Evolutionary conservation across 2,329 filamentous ascomycete species (phyloP), one percentile per base, ranked within the genome.

Genomic region (Leptodontidium sp.): DNA sequence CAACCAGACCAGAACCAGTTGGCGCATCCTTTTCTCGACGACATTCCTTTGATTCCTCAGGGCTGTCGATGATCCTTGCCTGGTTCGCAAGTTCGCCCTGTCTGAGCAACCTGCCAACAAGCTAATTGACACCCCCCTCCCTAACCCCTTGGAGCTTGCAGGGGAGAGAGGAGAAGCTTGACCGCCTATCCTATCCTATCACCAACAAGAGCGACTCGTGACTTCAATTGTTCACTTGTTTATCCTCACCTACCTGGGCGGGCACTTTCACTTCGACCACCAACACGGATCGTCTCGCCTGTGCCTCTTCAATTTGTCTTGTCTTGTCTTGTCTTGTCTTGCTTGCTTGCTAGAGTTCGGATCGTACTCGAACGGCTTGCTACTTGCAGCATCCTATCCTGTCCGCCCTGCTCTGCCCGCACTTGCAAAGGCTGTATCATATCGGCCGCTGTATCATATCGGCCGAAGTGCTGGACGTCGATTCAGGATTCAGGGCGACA

Each of bases 11-110:
- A 38, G 55, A 45, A 3, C 43, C 12, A 45, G 43, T 14, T 17
- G 15, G 45, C 11, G 35, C 9, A 43, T 21, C 35, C n/a, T 32
- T 57, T 57, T 38, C 29, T 58, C n/a, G 35, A 15, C n/a, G 17
- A 40, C n/a, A 47, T n/a, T 40, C 35, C 55, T 21, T 43, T 49
- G 15, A 49, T 38, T 21, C 21, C 35, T 61, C 40, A 21, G 17
- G 58, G 24, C 40, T 47, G 58, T 45, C 40, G 40, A 17, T 17
- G 58, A 61, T 61, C 40, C 58, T 47, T 61, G 40, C 58, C 58
- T 21, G 2, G 40, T 17, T 61, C 58, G 58, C 58, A 61, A 11
- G 8, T 47, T 61, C 40, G 58, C 43, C 26, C 58, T 45, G 21
- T 47, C 58, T 61, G 61, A 35, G 61, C 43, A 29, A 52, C 45